These are phyloP conservation scores for Globisporangium echinulatum DNA, from an alignment of 352 stramenopile genomes.

Conservation along the genomic window DNA sequence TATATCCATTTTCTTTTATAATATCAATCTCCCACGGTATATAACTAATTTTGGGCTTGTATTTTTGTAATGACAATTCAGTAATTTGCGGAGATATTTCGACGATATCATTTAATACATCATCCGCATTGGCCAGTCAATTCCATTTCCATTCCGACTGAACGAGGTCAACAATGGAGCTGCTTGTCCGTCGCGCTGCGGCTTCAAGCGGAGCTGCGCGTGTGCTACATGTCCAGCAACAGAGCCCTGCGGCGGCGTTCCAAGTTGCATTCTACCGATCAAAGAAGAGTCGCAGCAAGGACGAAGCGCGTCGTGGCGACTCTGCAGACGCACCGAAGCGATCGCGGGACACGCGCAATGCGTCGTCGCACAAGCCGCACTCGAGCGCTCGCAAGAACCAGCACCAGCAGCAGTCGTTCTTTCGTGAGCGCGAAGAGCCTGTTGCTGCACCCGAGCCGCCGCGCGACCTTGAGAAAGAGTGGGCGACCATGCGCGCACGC, in stretches of 20 bases:
- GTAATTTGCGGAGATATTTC: no score
- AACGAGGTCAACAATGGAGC: not conserved
- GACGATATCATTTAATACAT: no score
- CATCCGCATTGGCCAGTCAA: no score
- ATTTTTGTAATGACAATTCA: no score
- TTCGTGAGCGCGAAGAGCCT: not conserved
- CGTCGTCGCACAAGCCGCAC: constrained; percentile 1
- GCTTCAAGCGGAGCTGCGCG: constrained; percentile 35
- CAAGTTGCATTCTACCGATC: constrained; percentile 42
- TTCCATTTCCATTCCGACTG: no score
- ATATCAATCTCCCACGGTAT: no score
- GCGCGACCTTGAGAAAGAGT: constrained; percentile 29
- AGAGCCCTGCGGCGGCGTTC: not conserved
- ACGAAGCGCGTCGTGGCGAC: constrained; percentile 14
- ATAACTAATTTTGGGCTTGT: no score
- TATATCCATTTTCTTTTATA: no score
- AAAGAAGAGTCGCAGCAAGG: constrained; percentile 43
- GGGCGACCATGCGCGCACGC: constrained; percentile 34
- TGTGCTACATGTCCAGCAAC: constrained; percentile 15
- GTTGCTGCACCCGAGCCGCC: not conserved
- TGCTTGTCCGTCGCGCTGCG: not conserved
- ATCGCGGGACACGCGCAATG: constrained; percentile 2
- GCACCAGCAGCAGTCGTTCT: constrained; percentile 1
- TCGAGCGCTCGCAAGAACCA: constrained; percentile 10
- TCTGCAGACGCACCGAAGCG: not conserved